Evolutionary conservation across 2,329 filamentous ascomycete genomes (phyloP), one percentile per base, ranked within the genome.

Genomic region (Malbranchea cinnamomea): DNA sequence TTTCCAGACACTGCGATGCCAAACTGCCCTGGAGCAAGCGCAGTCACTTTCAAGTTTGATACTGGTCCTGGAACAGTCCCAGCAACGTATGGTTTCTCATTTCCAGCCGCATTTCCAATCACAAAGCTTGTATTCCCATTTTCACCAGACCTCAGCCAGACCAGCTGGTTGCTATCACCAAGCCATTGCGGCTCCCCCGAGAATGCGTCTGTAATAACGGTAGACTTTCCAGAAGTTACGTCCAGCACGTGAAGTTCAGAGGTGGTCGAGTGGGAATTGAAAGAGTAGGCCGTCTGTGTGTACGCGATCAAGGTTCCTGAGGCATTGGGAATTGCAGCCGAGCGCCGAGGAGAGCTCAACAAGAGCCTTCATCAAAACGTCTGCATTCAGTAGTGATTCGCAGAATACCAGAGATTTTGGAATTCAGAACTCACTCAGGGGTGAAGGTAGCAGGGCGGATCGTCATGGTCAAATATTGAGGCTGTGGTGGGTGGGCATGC

Each of bases 201-300:
- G 17, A 54, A 54, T 4, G 53, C 41, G 37, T 57, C 60, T 22
- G 57, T 59, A 28, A 64, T 46, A 7, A 60, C 43, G 7, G 47
- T 46, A 1, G 55, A 56, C 15, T 50, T 50, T 12, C 59, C 54
- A 11, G 49, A 53, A 7, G 44, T 42, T 20, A 63, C 49, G 23
- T 64, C 56, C 3, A 64, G 37, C 3, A 62, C 53, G 14, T 56
- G 53, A 26, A 64, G 57, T 37, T 64, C 61, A 26, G 51, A 56
- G 18, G 50, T 60, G 37, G 59, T 59, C 21, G 53, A 51, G 39
- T 63, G 60, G 1, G 56, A 57, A 17, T 63, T 57, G 40, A 65
- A 65, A 13, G 59, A 63, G 37, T 65, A 65, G n/a, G 53, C 50
- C 2, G 59, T 59, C 31, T 63, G 58, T 6, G 56, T 62, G 41